phyloP scores from a whole-genome alignment of 345 rosid genomes.

The Ceriops zippeliana region DNA sequence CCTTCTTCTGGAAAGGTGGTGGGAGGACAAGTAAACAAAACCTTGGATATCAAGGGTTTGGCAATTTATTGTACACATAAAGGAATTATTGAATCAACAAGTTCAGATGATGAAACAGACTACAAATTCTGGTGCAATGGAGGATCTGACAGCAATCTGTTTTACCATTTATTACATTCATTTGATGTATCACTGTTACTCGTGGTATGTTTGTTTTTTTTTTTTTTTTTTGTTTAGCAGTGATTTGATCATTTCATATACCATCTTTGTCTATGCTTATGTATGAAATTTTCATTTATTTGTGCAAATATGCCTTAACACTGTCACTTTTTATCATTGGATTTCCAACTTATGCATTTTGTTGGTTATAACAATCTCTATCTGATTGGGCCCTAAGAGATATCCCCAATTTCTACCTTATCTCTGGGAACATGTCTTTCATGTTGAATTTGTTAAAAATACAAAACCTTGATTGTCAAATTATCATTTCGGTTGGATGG shows the following conservation, averaged over 20 bases:
- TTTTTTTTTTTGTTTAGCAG: not conserved
- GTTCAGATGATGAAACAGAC: conserved; percentile 29
- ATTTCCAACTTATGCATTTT: too few relatives aligned
- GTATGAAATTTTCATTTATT: too few relatives aligned
- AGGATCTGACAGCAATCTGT: conserved; percentile 37
- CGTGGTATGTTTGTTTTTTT: conserved; percentile 39
- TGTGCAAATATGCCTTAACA: too few relatives aligned
- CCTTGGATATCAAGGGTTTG: conserved; percentile 59
- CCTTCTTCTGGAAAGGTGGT: conserved; percentile 38
- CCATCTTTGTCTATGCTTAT: not conserved
- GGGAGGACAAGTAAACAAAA: conserved; percentile 70
- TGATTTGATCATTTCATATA: not conserved
- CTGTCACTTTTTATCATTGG: too few relatives aligned
- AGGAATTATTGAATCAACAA: conserved; percentile 35
- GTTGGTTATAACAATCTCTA: too few relatives aligned
- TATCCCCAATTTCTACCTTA: too few relatives aligned
- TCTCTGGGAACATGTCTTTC: too few relatives aligned
- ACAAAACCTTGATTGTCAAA: not conserved
- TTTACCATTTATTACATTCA: conserved; percentile 54
- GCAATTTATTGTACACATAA: conserved; percentile 61
- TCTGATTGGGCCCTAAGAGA: too few relatives aligned
- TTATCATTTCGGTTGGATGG: too few relatives aligned
- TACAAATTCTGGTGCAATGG: conserved; percentile 37
- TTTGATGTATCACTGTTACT: conserved; percentile 55
- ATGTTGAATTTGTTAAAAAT: not conserved